Conservation (phyloP, 305 asterid species). For the Rubia peregrina region DNA sequence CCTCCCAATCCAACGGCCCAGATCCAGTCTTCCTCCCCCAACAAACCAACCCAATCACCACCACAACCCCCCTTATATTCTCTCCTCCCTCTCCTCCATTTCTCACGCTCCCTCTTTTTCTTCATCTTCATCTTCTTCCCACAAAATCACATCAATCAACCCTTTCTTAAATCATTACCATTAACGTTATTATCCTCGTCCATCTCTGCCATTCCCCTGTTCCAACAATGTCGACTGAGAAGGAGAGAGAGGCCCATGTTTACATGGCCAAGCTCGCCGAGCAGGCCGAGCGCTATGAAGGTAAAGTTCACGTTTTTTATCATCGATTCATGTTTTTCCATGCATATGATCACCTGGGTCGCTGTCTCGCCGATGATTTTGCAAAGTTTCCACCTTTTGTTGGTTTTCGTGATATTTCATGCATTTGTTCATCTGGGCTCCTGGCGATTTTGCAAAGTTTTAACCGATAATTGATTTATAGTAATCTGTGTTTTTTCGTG, state of each 20-base stretch:
- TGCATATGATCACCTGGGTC: not conserved
- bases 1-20: conserved; percentile 18
- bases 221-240: conserved; percentile 46
- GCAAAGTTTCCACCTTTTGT: not conserved
- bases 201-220: not conserved
- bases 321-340: not conserved
- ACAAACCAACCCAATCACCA: conserved; percentile 11
- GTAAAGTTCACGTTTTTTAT: conserved; percentile 15
- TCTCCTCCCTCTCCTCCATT: conserved; percentile 12
- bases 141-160: not conserved
- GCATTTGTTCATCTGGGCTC: not conserved
- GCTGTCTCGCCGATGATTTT: not conserved
- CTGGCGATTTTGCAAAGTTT: not conserved
- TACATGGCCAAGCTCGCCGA: conserved; percentile 77
- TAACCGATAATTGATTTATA: not conserved
- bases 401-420: too few species aligned
- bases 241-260: conserved; percentile 60
- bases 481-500: not conserved
- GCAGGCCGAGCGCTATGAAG: conserved; percentile 88
- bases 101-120: conserved; percentile 17
- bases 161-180: not conserved
- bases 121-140: conserved; percentile 14
- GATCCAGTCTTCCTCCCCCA: conserved; percentile 13
- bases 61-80: conserved; percentile 11
- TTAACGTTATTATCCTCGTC: not conserved